Base-by-base conservation (phyloP, 2,329 filamentous ascomycete genomes). In the Fusarium dlaminii region DNA sequence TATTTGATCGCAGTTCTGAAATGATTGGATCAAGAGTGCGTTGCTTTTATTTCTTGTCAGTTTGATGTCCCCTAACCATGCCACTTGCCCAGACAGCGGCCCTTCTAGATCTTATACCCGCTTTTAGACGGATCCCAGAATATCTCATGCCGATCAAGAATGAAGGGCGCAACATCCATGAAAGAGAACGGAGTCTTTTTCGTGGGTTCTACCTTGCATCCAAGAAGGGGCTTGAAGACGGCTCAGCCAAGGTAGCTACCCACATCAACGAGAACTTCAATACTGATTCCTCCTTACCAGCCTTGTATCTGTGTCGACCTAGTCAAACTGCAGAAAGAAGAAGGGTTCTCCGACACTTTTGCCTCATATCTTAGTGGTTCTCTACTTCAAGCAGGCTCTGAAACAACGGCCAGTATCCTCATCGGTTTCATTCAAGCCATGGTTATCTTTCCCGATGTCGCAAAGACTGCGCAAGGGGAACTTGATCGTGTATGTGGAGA, bases 201-300 rank as follows among this genome's bases (percentile, higher is more conserved):
- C 22, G 30, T 2, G 22, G 30, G 1, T 3, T 32, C 22, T 51
- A 34, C n/a, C 22, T 51, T 24, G 48, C 48, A 24, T 30, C 48
- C 4, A 51, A 51, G 22, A 51, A 34, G 6, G 48, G 48, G 0
- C 48, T 51, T 0, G 2, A 51, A 1, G 30, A 24, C 4, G 48
- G 48, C 2, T 34, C 48, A 51, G 30, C 48, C 0, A 34, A 51
- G 48, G 48, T 51, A 34, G 3, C 3, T 18, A 9, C 7, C 10
- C 10, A 6, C 6, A 5, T 9, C 20, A 12, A 12, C 2, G 20
- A 4, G 7, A 3, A 8, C 7, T n/a, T 9, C 14, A 12, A 17
- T 30, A 17, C 29, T 48, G 3, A 48, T 20, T 0, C 0, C 4
- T 10, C 0, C 6, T 3, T 22, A 12, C 0, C 3, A 51, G 48